Evolutionary conservation across 345 rosid species (phyloP).

Genomic region (Conringia planisiliqua): DNA sequence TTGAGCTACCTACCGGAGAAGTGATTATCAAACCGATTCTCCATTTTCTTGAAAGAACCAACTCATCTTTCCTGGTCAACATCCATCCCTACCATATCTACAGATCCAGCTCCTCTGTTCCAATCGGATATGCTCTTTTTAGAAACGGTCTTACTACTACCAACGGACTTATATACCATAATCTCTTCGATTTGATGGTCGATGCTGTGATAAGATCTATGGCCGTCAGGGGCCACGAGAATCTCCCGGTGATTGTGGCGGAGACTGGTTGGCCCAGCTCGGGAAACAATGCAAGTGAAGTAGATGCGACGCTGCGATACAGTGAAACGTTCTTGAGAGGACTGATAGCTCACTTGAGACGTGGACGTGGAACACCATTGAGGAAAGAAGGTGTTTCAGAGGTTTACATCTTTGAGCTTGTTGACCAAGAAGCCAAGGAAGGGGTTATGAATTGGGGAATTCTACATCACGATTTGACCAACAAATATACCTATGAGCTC

Average conservation of each 20-base stretch:
- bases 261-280: conserved; percentile 93
- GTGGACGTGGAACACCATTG: conserved; percentile 52
- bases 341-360: conserved; percentile 46
- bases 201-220: conserved; percentile 66
- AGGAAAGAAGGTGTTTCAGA: conserved; percentile 68
- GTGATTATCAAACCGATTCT: conserved; percentile 56
- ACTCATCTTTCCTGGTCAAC: conserved; percentile 73
- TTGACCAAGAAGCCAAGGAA: conserved; percentile 43
- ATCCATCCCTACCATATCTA: conserved; percentile 74
- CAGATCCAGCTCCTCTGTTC: conserved; percentile 54
- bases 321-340: conserved; percentile 64
- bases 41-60: conserved; percentile 56
- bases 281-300: conserved; percentile 45
- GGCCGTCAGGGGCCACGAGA: conserved; percentile 72
- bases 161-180: conserved; percentile 66
- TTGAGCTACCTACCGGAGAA: conserved; percentile 59
- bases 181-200: conserved; percentile 84
- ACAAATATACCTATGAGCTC: not conserved
- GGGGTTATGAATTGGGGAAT: conserved; percentile 62
- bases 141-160: conserved; percentile 39
- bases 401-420: conserved; percentile 64
- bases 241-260: conserved; percentile 60
- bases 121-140: conserved; percentile 68
- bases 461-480: conserved; percentile 11
- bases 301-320: conserved; percentile 53